These are phyloP conservation scores for Aschersonia sp. DNA, from an alignment of 2,329 filamentous ascomycete species.

Conservation along the genomic window DNA sequence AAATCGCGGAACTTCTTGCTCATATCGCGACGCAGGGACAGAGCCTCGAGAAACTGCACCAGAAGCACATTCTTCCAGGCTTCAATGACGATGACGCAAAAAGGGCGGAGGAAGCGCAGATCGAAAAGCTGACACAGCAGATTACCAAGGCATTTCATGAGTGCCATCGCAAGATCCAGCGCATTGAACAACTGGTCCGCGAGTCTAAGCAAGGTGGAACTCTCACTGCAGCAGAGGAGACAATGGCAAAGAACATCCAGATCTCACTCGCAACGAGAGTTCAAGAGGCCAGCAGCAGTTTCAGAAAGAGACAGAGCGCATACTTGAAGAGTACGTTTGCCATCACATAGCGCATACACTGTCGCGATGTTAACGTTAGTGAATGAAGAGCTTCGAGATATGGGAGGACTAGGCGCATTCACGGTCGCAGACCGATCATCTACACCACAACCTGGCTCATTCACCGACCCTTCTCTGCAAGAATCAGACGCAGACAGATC, in stretches of 20 bases:
- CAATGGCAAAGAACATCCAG: constrained; percentile 92
- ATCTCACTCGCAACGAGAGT: constrained; percentile 78
- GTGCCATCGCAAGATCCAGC: constrained; percentile 79
- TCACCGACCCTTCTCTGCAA: constrained; percentile 73
- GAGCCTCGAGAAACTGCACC: constrained; percentile 79
- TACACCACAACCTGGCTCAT: constrained; percentile 37
- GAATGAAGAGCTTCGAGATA: constrained; percentile 54
- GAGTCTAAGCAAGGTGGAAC: constrained; percentile 61
- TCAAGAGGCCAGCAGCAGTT: constrained; percentile 80
- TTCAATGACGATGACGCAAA: constrained; percentile 94
- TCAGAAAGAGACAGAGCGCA: constrained; percentile 92
- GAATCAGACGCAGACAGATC: constrained; percentile 90
- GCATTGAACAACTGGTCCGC: constrained; percentile 73
- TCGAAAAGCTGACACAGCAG: constrained; percentile 77
- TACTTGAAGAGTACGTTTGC: constrained; percentile 70
- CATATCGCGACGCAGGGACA: constrained; percentile 73
- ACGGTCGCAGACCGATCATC: constrained; percentile 34
- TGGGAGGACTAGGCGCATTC: constrained; percentile 43
- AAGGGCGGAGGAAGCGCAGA: constrained; percentile 72
- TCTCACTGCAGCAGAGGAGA: constrained; percentile 73
- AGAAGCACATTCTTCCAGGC: constrained; percentile 90
- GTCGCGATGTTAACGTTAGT: neutral
- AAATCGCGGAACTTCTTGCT: constrained; percentile 70
- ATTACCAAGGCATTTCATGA: constrained; percentile 82
- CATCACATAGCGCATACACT: neutral